A percentile compares a stretch with the other conserved stretches of the same genome.
phyloP scores from a whole-genome alignment of 768 basidiomycete genomes.

The Trametopsis cervina region DNA sequence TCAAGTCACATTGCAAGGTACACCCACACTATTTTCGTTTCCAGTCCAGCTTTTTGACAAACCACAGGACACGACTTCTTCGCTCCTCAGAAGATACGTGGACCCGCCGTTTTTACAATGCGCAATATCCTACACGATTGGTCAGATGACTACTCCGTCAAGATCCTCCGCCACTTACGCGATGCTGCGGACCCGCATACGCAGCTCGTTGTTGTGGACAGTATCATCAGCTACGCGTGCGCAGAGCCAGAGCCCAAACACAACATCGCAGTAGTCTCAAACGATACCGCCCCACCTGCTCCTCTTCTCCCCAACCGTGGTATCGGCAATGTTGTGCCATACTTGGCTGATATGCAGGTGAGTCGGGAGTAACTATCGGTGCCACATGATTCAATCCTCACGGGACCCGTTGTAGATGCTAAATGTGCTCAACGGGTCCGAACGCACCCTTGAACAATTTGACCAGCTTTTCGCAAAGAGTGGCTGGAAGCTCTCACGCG shows the following conservation, averaged over 20 bases:
- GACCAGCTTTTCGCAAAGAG: background rate
- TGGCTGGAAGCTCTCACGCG: background rate
- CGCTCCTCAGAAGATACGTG: constrained; percentile 24
- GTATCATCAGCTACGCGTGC: constrained; percentile 18
- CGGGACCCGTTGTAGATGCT: background rate
- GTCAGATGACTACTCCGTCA: constrained; percentile 24
- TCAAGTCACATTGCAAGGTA: constrained; percentile 3
- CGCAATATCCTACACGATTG: constrained; percentile 27
- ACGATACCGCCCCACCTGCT: background rate
- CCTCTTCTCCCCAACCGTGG: constrained; percentile 3
- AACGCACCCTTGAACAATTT: constrained; percentile 2
- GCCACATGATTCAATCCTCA: background rate
- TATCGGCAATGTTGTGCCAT: background rate
- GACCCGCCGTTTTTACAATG: constrained; percentile 21
- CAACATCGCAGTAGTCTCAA: constrained; percentile 5
- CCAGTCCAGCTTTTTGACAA: background rate
- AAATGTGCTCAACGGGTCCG: background rate
- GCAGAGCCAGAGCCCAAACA: constrained; percentile 11
- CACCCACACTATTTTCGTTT: background rate
- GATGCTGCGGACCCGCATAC: constrained; percentile 17
- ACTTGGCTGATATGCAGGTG: background rate
- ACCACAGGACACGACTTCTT: constrained; percentile 19
- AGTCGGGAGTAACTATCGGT: background rate
- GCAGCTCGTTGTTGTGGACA: constrained; percentile 20
- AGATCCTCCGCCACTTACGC: constrained; percentile 21